phyloP scores from a whole-genome alignment of 805 yeast species.

The Saturnispora gosingensis region DNA sequence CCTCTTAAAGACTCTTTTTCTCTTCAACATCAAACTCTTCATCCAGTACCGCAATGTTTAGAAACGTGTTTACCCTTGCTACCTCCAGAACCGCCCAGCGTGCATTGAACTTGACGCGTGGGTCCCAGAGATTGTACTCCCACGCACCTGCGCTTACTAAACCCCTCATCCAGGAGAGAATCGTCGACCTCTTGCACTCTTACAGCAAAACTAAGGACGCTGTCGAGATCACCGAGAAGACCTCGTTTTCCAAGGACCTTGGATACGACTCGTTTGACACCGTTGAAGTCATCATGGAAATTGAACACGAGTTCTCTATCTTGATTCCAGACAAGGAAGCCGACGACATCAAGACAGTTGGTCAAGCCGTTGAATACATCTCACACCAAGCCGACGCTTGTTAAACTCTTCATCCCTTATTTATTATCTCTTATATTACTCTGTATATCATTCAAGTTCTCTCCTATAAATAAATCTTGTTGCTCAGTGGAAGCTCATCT shows the following conservation, averaged over 20 bases:
- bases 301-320: conserved; percentile 67
- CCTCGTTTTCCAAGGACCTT: conserved; percentile 55
- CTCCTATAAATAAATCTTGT: neutral
- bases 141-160: conserved; percentile 52
- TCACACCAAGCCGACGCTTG: conserved; percentile 48
- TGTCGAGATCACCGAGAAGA: conserved; percentile 27
- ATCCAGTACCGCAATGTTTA: neutral
- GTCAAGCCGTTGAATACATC: conserved; percentile 86
- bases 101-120: neutral
- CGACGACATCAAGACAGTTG: conserved; percentile 87
- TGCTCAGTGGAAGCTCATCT: neutral
- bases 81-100: neutral
- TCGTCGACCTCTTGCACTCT: conserved; percentile 55
- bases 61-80: neutral
- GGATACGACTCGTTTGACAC: conserved; percentile 66
- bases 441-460: conserved; percentile 4
- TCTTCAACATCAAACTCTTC: neutral
- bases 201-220: conserved; percentile 44
- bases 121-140: conserved; percentile 35
- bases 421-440: neutral
- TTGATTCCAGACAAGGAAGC: conserved; percentile 86
- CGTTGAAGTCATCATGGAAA: conserved; percentile 64
- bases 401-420: conserved; percentile 11
- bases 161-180: conserved; percentile 54
- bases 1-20: neutral